A percentile compares a stretch with the other conserved stretches of the same genome.
Evolutionary conservation across 768 basidiomycete species (phyloP).

Genomic region (Sporobolomyces roseus): DNA sequence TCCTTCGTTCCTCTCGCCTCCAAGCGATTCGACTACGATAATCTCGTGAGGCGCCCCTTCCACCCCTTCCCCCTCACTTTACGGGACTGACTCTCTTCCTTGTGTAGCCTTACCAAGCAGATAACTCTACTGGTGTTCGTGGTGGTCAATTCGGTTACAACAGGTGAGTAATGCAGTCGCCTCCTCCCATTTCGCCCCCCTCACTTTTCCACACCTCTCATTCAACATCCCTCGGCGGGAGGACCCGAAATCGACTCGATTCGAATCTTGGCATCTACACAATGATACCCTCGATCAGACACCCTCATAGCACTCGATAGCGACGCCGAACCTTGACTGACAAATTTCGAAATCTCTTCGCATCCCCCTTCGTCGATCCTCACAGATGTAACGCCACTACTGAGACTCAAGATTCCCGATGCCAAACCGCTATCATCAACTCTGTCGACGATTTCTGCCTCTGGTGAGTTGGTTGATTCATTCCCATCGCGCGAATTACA

Average conservation of each 20-base stretch:
- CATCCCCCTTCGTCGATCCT: not conserved
- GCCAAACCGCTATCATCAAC: constrained; percentile 48
- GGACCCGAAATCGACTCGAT: no score
- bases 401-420: constrained; percentile 30
- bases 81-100: not conserved
- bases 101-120: constrained; percentile 59
- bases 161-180: no score
- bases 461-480: not conserved
- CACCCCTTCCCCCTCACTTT: not conserved
- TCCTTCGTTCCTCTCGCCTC: constrained; percentile 29
- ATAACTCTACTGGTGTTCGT: constrained; percentile 53
- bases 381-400: constrained; percentile 41
- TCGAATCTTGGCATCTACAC: no score
- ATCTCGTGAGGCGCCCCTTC: constrained; percentile 14
- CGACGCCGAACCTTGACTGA: no score
- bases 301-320: no score
- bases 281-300: no score
- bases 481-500: not conserved
- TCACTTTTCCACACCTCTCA: no score
- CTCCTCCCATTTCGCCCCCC: no score
- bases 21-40: constrained; percentile 36
- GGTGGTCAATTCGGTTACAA: constrained; percentile 58
- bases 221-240: not conserved
- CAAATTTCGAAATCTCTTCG: not conserved
- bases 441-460: constrained; percentile 44